Conservation (phyloP, 2,329 filamentous ascomycete genomes). For the Aspergillus fischeri region DNA sequence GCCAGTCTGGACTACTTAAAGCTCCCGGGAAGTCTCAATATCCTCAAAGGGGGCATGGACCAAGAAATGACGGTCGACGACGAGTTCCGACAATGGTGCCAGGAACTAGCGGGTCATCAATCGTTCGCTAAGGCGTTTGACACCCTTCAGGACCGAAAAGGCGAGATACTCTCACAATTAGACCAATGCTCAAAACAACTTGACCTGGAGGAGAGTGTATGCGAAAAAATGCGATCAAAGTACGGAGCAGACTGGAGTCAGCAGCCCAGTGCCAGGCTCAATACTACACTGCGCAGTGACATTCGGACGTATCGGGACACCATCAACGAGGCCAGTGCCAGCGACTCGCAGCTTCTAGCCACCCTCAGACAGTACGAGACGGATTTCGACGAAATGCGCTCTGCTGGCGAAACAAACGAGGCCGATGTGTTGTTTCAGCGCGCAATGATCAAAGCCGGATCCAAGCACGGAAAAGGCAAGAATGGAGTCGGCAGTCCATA, state of each 20-base stretch:
- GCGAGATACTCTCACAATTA: constrained; percentile 65
- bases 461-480: constrained; percentile 53
- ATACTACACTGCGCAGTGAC: constrained; percentile 79
- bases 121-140: constrained; percentile 77
- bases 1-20: constrained; percentile 92
- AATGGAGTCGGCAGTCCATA: constrained; percentile 60
- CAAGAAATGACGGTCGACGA: constrained; percentile 84
- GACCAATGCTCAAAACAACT: constrained; percentile 82
- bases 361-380: constrained; percentile 81
- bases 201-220: constrained; percentile 96
- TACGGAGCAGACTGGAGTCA: constrained; percentile 96
- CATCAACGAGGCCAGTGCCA: constrained; percentile 81
- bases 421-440: constrained; percentile 84
- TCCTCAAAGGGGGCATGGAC: constrained; percentile 88
- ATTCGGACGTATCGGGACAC: constrained; percentile 84
- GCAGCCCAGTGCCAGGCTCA: constrained; percentile 86
- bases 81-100: constrained; percentile 91
- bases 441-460: constrained; percentile 74
- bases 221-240: constrained; percentile 98
- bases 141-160: constrained; percentile 70
- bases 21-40: constrained; percentile 80
- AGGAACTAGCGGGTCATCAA: constrained; percentile 82
- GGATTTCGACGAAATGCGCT: constrained; percentile 93
- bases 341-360: constrained; percentile 75
- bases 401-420: constrained; percentile 79